Base-by-base conservation (phyloP, 352 stramenopile species). In the Plasmopara halstedii region DNA sequence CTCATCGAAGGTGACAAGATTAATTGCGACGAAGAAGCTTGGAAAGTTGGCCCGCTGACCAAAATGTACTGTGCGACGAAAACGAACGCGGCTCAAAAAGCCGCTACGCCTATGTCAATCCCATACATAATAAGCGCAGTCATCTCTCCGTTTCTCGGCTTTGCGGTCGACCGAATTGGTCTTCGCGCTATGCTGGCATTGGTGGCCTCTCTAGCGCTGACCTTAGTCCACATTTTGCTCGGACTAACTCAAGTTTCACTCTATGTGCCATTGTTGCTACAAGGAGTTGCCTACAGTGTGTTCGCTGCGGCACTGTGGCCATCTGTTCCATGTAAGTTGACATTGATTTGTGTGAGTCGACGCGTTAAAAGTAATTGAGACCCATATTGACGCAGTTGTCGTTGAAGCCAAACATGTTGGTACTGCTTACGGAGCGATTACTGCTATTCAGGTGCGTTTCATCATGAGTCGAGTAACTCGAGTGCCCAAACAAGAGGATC, bases 281-380 rank as follows among this genome's bases (percentile, higher is more conserved):
- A 97, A 66, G 90, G 92, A 15, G 58, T 97, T 9, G 85, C 85
- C 6, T 98, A 97, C 55, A 93, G 83, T 23, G 76, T 96, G 10
- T 97, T 95, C 63, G 89, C 89, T 4, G 83, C 91, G 4, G 88
- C 90, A 6, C 34, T 97, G 17, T 98, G 90, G 91, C 91, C 91
- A 4, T 95, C 83, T 0, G 83, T 98, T 17, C 83, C 86, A 59
- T 70, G 61, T 70, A 64, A 43, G 56, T 56, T 37, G 1, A 13
- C 3, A 14, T 39, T 15, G n/a, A 7, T 2, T 2, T 29, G 2
- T 29, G 11, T 11, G 25, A 29, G 11, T 29, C 11, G n/a, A n/a
- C n/a, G n/a, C n/a, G n/a, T n/a, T n/a, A n/a, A n/a, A n/a, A n/a
- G n/a, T n/a, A n/a, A n/a, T n/a, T n/a, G n/a, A n/a, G n/a, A n/a